Base-by-base conservation (phyloP, 148 eudicot species). In the Vaccinium corymbosum region DNA sequence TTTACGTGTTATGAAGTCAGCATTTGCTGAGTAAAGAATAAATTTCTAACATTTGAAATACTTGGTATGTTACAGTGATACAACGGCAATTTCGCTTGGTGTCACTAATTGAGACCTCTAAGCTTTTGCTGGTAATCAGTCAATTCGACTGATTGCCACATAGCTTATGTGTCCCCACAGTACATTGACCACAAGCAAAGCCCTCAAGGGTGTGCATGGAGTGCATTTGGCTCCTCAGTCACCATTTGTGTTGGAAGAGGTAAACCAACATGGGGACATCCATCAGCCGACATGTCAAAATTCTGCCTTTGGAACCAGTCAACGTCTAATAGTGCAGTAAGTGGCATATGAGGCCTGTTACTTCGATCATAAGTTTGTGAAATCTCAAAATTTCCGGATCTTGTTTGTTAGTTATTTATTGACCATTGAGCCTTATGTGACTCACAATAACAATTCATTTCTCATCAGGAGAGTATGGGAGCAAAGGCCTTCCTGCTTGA, bases 191-290 rank as follows among this genome's bases (percentile, higher is more conserved):
- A 80, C 86, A 46, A 89, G 90, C 62, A 88, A 85, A 88, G 89
- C 92, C 87, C 88, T 97, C 32, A 89, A 91, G 85, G 98, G 97
- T 85, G 88, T 97, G 52, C 94, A 90, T 86, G 98, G 97, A 84
- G 92, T 97, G 71, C 98, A 93, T 85, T 85, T 97, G 86, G 90
- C 89, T 75, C 92, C 94, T 80, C 93, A 89, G 83, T 91, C 94
- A 20, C 98, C 98, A 46, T 94, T 94, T 89, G 83, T 80, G 51
- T 90, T 89, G 66, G 93, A 94, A 88, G 94, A 94, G 89, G 89
- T 91, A 81, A 82, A 90, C 83, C 90, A 88, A 70, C 71, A 88
- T 55, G 93, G 92, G 86, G 90, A 92, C 66, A 84, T 86, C 66
- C 78, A 86, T 81, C 84, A 88, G 62, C 83, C 89, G 25, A 84